Percentiles rank a stretch among this genome's conserved stretches.
phyloP scores from a whole-genome alignment of 176 grass and related monocot species.

The Rhynchospora pubera region DNA sequence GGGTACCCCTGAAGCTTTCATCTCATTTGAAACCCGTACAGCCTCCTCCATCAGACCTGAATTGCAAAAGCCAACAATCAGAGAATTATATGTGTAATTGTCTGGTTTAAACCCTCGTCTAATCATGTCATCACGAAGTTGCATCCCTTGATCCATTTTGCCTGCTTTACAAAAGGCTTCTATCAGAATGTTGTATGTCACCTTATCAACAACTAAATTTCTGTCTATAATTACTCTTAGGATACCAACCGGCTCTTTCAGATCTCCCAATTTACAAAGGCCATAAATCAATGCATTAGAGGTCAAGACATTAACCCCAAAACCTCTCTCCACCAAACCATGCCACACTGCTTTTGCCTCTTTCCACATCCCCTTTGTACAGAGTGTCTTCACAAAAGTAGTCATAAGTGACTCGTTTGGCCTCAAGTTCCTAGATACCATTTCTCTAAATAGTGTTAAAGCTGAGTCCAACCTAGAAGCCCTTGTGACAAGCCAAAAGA shows the following conservation, averaged over 20 bases:
- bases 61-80: constrained; percentile 54
- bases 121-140: constrained; percentile 64
- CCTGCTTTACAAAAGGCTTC: constrained; percentile 55
- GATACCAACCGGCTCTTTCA: constrained; percentile 47
- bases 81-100: constrained; percentile 60
- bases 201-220: constrained; percentile 47
- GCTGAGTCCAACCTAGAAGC: constrained; percentile 45
- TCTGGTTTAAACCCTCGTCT: constrained; percentile 73
- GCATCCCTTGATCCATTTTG: constrained; percentile 59
- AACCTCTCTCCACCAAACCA: constrained; percentile 46
- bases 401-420: constrained; percentile 84
- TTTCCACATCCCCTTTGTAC: constrained; percentile 47
- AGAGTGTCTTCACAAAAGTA: constrained; percentile 48
- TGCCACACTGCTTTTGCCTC: constrained; percentile 56
- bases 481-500: constrained; percentile 51
- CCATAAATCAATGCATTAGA: constrained; percentile 90
- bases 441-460: constrained; percentile 40
- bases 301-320: constrained; percentile 50
- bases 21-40: constrained; percentile 43
- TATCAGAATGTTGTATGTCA: constrained; percentile 92
- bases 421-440: constrained; percentile 58
- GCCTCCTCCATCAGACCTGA: constrained; percentile 67
- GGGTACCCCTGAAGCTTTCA: constrained; percentile 49
- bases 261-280: constrained; percentile 47
- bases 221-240: constrained; percentile 48